Evolutionary conservation across 192 early-diverging fungal genomes (phyloP), one percentile per base, ranked within the genome.

Genomic region (Coemansia sp.): DNA sequence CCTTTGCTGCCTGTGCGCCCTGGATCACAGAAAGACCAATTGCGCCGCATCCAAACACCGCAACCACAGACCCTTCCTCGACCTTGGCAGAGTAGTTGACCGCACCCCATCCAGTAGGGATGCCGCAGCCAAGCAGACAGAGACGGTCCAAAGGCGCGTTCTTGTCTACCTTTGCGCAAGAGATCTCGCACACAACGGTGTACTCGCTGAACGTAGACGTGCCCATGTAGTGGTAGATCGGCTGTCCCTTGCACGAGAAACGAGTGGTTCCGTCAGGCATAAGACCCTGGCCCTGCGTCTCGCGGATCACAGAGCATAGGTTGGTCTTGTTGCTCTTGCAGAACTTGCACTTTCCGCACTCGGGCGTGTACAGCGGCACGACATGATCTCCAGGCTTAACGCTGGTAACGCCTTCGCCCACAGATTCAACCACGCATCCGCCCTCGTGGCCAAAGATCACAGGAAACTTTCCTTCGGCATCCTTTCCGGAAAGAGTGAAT

Each of bases 321-420:
- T 99, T 99, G 50, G 96, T 99, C 83, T 99, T 99, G 66, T 91
- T 91, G 69, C 89, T 92, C 66, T 85, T 94, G 87, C 97, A 99
- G 84, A 99, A 96, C 83, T 97, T 97, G 90, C 97, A 99, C 70
- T 93, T 75, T 42, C 86, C 74, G 83, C 96, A 97, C 80, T 96
- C 91, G 34, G 92, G 85, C 7, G 88, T 91, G 80, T 93, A 99
- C 28, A 97, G 87, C 20, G 97, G 97, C 60, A 99, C 88, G 25
- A 99, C 97, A 67, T 96, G 95, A 73, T 99, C 97, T n/a, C 97
- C 97, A 1, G 85, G 83, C 48, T 84, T 72, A 30, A 99, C 91
- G 34, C 88, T 88, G 31, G 97, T 97, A 5, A 99, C 97, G 51
- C 90, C 91, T 62, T 96, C 95, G 65, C 97, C 97, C 16, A 99